phyloP scores from a whole-genome alignment of 129 eudicot species.

The Daucus carota region DNA sequence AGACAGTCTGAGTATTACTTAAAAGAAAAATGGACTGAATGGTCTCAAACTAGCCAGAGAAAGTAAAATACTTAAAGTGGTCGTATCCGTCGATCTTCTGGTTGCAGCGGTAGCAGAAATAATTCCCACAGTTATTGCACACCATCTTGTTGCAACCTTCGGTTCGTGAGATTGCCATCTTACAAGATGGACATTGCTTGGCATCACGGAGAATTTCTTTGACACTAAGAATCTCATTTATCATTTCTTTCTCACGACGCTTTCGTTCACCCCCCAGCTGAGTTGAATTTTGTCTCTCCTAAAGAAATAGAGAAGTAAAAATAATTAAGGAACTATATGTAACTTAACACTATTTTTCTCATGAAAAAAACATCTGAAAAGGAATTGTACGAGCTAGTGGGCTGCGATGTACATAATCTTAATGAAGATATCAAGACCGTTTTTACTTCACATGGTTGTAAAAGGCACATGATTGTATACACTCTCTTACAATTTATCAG shows the following conservation, averaged over 20 bases:
- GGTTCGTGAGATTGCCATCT: slow-evolving; percentile 81
- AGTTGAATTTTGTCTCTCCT: slow-evolving; percentile 52
- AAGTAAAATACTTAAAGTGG: slow-evolving; percentile 59
- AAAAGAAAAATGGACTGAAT: not conserved
- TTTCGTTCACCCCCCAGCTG: slow-evolving; percentile 42
- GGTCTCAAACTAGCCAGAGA: not conserved
- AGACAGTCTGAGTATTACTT: not conserved
- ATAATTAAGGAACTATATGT: not conserved
- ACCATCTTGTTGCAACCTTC: slow-evolving; percentile 96
- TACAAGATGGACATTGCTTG: slow-evolving; percentile 88
- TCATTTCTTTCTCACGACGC: slow-evolving; percentile 58
- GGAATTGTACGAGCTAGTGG: not conserved
- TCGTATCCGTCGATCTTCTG: slow-evolving; percentile 69
- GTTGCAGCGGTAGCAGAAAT: slow-evolving; percentile 80
- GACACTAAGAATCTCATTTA: slow-evolving; percentile 66
- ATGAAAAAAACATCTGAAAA: not conserved
- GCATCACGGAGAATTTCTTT: slow-evolving; percentile 62
- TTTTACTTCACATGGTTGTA: not conserved
- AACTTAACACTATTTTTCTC: not conserved
- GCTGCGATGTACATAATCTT: not conserved
- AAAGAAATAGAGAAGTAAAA: not conserved
- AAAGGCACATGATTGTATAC: not conserved
- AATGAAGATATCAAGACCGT: not conserved
- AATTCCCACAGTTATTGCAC: slow-evolving; percentile 56
- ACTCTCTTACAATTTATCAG: not conserved